Base-by-base conservation (phyloP, 495 filamentous ascomycete species). In the Penicillium steckii region DNA sequence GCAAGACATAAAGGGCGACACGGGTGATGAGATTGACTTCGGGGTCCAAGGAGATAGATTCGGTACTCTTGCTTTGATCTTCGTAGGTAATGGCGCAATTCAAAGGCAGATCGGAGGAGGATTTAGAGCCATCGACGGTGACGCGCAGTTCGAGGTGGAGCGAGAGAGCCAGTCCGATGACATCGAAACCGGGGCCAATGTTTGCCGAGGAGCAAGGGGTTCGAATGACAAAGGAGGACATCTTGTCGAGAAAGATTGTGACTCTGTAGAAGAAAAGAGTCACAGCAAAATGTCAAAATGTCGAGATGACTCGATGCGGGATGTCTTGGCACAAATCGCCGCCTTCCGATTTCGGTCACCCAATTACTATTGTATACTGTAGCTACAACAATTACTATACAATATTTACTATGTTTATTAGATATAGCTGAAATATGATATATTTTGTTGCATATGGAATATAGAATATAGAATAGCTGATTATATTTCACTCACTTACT, bases 101-200 rank as follows among this genome's bases (percentile, higher is more conserved):
- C 46, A 94, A 79, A 2, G 88, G 83, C 22, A 82, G 69, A 18
- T 74, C 52, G 0, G 86, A 88, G 7, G 69, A 61, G 10, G 63
- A 22, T 38, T 75, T 68, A 56, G 76, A 67, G 40, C 74, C 65
- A 65, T 88, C 78, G 53, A 94, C 70, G 22, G 80, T 87, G 62
- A 97, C 85, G 25, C 80, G 79, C 35, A 97, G 74, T 71, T 96
- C 90, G 42, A 97, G 86, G 71, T 87, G 91, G 65, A 96, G 85
- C 44, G 89, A 91, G 62, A 98, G 76, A 2, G 93, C 93, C 47
- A 98, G 81, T 47, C 94, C 94, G 68, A 97, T 91, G 61, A 97
- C 93, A 70, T 98, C 94, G 75, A 97, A 98, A 13, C 94, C 94
- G 24, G 94, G 94, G 37, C 86, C 92, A 64, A 97, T 95, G 76